Base-by-base conservation (phyloP, 352 stramenopile genomes). In the Pythium sp. region DNA sequence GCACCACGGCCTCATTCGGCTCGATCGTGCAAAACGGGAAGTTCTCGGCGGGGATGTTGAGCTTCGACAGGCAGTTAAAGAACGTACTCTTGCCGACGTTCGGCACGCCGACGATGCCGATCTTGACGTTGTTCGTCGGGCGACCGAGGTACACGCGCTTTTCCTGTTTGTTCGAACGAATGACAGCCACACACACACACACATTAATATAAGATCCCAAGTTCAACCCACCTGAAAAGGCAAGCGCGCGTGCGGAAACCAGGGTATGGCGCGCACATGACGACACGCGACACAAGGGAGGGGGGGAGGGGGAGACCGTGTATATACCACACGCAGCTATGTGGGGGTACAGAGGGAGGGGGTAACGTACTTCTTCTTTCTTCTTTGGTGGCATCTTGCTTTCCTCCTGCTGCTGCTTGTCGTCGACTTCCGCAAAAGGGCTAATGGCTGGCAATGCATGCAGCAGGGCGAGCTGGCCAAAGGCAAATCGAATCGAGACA, bases 41-140 rank as follows among this genome's bases (percentile, higher is more conserved):
- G 86, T 98, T 97, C 76, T 97, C 91, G 46, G 89, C 86, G 3
- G 91, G 81, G 63, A 97, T 97, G 72, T 97, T 94, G 58, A 97
- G 81, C 82, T 98, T 97, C 30, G 91, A 97, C 67, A 99, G 72
- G 36, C 96, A 98, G 90, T 99, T 99, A 87, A 99, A 99, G 55
- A 99, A 93, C 24, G 97, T 99, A 28, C 87, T 98, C 82, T 99
- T 99, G 73, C 98, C 98, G 34, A 99, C 98, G 83, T 99, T 99
- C 20, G 98, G 98, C n/a, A 99, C 78, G 47, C 97, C 97, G 60
- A 99, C 98, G 65, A 99, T 99, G 54, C 97, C 97, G 67, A 98
- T 99, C 83, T 99, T 98, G 58, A 99, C 91, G 71, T 99, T 99
- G 84, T 95, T 95, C 54, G 80, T 79, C 14, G 88, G 88, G 22